These are phyloP conservation scores for Puccinia brachypodii DNA, from an alignment of 1,284 basidiomycete genomes.

Conservation along the genomic window DNA sequence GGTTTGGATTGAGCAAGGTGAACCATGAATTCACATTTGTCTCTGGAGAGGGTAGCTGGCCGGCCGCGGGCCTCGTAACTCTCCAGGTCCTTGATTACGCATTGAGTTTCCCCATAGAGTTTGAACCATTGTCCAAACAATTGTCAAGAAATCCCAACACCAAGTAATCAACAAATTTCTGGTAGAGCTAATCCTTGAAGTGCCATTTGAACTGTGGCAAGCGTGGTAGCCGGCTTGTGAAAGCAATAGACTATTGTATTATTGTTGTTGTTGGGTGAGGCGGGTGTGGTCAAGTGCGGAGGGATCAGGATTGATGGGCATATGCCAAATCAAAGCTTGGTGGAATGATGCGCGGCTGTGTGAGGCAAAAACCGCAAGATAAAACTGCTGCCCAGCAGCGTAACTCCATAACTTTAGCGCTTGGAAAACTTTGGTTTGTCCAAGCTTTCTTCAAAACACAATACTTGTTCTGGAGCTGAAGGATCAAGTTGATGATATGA, in stretches of 20 bases:
- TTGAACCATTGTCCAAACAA: neutral
- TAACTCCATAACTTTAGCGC: too few relatives aligned
- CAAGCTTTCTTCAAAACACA: too few relatives aligned
- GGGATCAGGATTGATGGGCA: too few relatives aligned
- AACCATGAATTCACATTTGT: neutral
- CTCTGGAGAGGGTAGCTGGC: neutral
- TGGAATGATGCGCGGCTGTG: too few relatives aligned
- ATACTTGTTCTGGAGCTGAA: constrained; percentile 3
- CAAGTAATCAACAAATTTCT: neutral
- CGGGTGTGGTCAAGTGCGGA: neutral
- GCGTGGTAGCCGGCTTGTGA: neutral
- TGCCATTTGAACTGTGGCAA: neutral
- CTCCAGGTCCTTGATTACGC: neutral
- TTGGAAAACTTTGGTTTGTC: too few relatives aligned
- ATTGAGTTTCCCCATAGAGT: neutral
- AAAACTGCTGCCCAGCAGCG: too few relatives aligned
- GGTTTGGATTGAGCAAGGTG: neutral
- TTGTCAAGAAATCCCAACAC: neutral
- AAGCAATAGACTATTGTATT: neutral
- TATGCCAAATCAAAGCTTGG: too few relatives aligned
- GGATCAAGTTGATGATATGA: neutral
- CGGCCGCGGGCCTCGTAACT: neutral
- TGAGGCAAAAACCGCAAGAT: too few relatives aligned
- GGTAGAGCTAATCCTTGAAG: neutral
- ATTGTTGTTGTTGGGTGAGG: neutral